A percentile compares a stretch with the other conserved stretches of the same genome.
Evolutionary conservation across 2,329 filamentous ascomycete genomes (phyloP).

Genomic region (Penicillium psychrosexuale): DNA sequence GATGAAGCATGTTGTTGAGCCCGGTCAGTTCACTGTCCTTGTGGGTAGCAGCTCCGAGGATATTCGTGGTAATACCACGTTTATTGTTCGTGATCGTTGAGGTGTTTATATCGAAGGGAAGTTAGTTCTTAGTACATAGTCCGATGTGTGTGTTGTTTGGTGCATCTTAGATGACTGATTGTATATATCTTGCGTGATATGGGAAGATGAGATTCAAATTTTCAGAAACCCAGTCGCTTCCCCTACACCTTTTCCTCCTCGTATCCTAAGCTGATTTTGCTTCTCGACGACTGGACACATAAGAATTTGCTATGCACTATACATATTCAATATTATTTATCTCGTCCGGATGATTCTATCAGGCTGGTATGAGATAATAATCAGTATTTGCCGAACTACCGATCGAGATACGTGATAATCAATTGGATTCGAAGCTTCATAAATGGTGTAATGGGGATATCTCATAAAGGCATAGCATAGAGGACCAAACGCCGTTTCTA

Average conservation of each 20-base stretch:
- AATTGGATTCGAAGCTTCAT: background rate
- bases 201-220: background rate
- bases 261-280: background rate
- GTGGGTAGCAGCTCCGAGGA: constrained; percentile 54
- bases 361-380: background rate
- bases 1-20: constrained; percentile 72
- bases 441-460: background rate
- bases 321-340: too few species aligned
- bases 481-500: background rate
- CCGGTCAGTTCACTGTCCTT: constrained; percentile 62
- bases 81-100: constrained; percentile 24
- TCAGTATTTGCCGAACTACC: background rate
- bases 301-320: too few species aligned
- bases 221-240: background rate
- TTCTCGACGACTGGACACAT: background rate
- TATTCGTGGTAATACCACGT: constrained; percentile 34
- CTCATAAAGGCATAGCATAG: background rate
- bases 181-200: background rate
- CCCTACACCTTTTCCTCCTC: background rate
- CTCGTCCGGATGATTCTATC: too few species aligned
- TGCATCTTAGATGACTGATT: background rate
- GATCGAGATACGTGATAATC: background rate
- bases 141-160: background rate
- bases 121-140: background rate
- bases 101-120: background rate